These are phyloP conservation scores for Ceratobasidium sp. DNA, from an alignment of 1,284 basidiomycete genomes.

Conservation along the genomic window DNA sequence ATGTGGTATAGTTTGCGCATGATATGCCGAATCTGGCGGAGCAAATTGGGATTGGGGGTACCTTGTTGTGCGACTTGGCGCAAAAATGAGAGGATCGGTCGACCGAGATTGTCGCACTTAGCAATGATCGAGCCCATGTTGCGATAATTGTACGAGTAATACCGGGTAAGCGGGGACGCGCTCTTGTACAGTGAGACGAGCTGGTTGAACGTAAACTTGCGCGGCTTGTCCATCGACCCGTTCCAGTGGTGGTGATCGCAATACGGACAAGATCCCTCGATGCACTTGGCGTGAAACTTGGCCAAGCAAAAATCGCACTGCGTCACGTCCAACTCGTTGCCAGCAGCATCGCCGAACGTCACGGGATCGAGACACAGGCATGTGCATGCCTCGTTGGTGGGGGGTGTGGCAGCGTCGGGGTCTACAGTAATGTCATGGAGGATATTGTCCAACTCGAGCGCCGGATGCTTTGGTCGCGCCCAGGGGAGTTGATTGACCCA, in stretches of 20 bases:
- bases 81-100: conserved; percentile 77
- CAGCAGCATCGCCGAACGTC: conserved; percentile 61
- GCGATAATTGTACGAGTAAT: conserved; percentile 77
- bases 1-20: conserved; percentile 86
- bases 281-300: conserved; percentile 79
- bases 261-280: conserved; percentile 86
- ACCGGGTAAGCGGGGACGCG: conserved; percentile 74
- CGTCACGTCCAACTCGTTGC: conserved; percentile 75
- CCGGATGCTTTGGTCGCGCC: conserved; percentile 52
- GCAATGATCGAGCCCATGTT: conserved; percentile 77
- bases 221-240: conserved; percentile 75
- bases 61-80: conserved; percentile 72
- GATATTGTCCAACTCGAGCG: conserved; percentile 64
- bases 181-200: conserved; percentile 68
- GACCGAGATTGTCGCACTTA: conserved; percentile 71
- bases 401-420: conserved; percentile 76
- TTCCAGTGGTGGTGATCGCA: conserved; percentile 89
- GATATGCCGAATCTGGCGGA: conserved; percentile 80
- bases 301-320: conserved; percentile 86
- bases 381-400: conserved; percentile 77
- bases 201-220: conserved; percentile 79
- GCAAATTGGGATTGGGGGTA: conserved; percentile 57
- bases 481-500: conserved; percentile 78
- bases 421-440: conserved; percentile 73
- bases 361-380: conserved; percentile 79